phyloP scores from a whole-genome alignment of 2,329 filamentous ascomycete species.

The Hymenoscyphus fructigenus region DNA sequence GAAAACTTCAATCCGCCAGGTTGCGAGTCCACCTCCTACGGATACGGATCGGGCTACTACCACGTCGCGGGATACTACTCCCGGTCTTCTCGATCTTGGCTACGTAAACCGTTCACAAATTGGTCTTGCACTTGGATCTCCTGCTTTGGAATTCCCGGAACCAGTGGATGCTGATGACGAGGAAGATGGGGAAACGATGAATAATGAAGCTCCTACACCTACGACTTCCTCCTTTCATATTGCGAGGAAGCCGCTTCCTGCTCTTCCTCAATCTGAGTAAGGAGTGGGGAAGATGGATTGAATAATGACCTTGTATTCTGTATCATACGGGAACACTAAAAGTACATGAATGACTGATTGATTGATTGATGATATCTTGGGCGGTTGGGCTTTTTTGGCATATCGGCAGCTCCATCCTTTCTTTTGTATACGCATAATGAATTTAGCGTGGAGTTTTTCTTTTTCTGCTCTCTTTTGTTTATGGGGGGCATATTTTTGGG shows the following conservation, averaged over 20 bases:
- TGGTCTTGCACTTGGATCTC: constrained; percentile 5
- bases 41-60: background rate
- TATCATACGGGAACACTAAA: background rate
- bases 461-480: background rate
- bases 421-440: background rate
- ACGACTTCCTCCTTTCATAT: constrained; percentile 8
- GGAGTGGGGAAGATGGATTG: background rate
- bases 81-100: background rate
- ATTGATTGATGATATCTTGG: constrained; percentile 8
- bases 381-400: background rate
- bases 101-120: background rate
- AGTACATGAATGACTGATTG: constrained; percentile 1
- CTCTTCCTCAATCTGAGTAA: constrained; percentile 14
- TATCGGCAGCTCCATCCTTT: background rate
- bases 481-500: background rate
- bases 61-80: background rate
- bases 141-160: constrained; percentile 12
- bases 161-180: background rate
- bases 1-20: background rate
- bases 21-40: background rate
- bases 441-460: constrained; percentile 13
- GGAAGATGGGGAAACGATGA: background rate
- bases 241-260: constrained; percentile 24
- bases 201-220: background rate
- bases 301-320: background rate